phyloP scores from a whole-genome alignment of 768 basidiomycete species.

The Phylloporus sp. region DNA sequence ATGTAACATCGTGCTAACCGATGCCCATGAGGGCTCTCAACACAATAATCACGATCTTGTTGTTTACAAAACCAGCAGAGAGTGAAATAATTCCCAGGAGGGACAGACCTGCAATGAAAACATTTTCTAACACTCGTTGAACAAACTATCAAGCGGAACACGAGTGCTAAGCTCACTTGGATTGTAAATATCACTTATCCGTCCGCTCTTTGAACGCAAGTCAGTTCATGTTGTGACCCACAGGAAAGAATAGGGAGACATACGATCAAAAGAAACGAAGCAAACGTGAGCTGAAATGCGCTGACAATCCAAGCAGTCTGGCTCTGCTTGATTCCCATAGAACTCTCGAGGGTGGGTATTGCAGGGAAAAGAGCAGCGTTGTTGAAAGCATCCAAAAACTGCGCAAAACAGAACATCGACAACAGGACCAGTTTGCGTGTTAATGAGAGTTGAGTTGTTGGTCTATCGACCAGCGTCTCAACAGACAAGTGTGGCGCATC shows the following conservation, averaged over 20 bases:
- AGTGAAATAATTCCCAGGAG: conserved; percentile 43
- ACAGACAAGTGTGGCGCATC: not conserved
- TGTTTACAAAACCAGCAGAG: conserved; percentile 42
- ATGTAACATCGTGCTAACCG: conserved; percentile 22
- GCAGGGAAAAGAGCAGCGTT: conserved; percentile 40
- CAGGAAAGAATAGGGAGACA: not conserved
- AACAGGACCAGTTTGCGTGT: conserved; percentile 32
- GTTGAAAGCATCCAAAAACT: conserved; percentile 44
- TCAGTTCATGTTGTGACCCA: conserved; percentile 6
- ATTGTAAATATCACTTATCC: conserved; percentile 24
- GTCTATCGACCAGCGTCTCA: conserved; percentile 2
- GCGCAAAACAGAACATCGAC: conserved; percentile 37
- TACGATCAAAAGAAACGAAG: conserved; percentile 34
- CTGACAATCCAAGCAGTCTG: conserved; percentile 38
- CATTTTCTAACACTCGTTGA: conserved; percentile 37
- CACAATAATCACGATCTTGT: conserved; percentile 46
- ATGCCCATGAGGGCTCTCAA: conserved; percentile 51
- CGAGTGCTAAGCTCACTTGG: conserved; percentile 26
- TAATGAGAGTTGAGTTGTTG: conserved; percentile 15
- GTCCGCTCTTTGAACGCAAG: conserved; percentile 17
- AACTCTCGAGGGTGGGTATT: conserved; percentile 32
- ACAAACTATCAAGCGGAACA: conserved; percentile 21
- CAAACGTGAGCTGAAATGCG: conserved; percentile 46
- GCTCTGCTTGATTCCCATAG: conserved; percentile 7
- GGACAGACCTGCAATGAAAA: conserved; percentile 40